A percentile compares a stretch with the other conserved stretches of the same genome.
Conservation (phyloP, 2,329 filamentous ascomycete genomes). For the Colletotrichum zoysiae region DNA sequence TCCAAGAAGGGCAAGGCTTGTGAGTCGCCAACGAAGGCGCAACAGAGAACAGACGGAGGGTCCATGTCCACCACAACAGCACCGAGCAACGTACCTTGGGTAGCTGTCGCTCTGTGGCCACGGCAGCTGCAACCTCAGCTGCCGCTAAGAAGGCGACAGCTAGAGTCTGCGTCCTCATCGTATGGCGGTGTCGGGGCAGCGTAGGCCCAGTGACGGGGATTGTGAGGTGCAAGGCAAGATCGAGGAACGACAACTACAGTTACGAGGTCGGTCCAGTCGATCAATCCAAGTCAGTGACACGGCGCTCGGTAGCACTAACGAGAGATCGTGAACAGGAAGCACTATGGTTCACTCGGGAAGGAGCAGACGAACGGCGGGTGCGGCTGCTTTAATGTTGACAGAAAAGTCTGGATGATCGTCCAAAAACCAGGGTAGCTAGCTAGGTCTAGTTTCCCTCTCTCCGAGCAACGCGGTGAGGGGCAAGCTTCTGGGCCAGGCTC, state of each 20-base stretch:
- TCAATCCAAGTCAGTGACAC: constrained; percentile 4
- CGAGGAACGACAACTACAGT: neutral
- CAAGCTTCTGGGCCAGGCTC: constrained; percentile 4
- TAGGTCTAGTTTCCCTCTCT: neutral
- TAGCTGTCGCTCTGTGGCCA: constrained; percentile 16
- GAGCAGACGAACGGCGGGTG: constrained; percentile 12
- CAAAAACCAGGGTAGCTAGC: constrained; percentile 19
- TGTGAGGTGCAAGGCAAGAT: neutral
- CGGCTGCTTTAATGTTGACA: constrained; percentile 33
- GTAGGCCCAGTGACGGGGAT: neutral
- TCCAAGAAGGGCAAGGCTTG: neutral
- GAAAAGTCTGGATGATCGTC: constrained; percentile 14
- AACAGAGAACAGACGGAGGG: neutral
- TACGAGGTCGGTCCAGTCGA: neutral
- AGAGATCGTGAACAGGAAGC: constrained; percentile 11
- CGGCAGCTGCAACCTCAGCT: constrained; percentile 24
- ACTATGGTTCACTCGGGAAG: neutral
- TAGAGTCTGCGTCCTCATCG: constrained; percentile 32
- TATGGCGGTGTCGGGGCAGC: neutral
- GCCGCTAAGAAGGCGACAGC: constrained; percentile 30
- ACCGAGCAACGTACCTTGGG: constrained; percentile 35
- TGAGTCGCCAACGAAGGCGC: neutral
- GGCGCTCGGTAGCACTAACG: constrained; percentile 8
- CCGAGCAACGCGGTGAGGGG: constrained; percentile 20
- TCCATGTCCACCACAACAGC: neutral